Base-by-base conservation (phyloP, 73 alveolate species). In the Paramecium tetraurelia region DNA sequence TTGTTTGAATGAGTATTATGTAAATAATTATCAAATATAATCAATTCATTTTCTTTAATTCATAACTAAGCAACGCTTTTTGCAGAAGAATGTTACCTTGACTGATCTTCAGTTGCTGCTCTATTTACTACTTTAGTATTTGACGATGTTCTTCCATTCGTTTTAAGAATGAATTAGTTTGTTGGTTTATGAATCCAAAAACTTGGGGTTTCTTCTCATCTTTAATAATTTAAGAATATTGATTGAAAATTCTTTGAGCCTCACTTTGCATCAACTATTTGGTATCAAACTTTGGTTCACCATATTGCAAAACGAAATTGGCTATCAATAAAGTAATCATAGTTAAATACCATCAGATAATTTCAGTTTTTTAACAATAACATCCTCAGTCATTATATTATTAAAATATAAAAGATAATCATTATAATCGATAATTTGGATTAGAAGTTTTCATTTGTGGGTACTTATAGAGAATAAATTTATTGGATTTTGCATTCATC, bases 141-240 rank as follows among this genome's bases (percentile, higher is more conserved):
- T 59, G 46, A 21, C 80, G 44, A 59, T 59, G 80, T 16, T 59
- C 80, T 33, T 59, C 80, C 9, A 59, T 27, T 59, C 80, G 3
- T 59, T 59, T 59, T 24, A 59, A 27, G 43, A 59, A 59, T 27
- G 86, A 14, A 71, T 71, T 71, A 27, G 59, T 35, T 36, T 44
- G 18, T 80, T 44, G 50, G 7, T 59, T 80, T 1, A 80, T 31
- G 3, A 40, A 22, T 20, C 57, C 57, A 43, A 80, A 80, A 3
- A 46, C 70, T 46, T 80, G 24, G 2, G 31, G 31, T 22, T 16
- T 44, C 29, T 44, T 44, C 24, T 80, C 76, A 80, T 80, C 90
- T 80, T 80, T 80, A 40, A 48, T 48, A 80, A 80, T 46, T 21
- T 80, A 58, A n/a, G 76, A 22, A 27, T 80, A 80, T 80, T 80